Percentiles rank a stretch among this genome's conserved stretches.
phyloP scores from a whole-genome alignment of 306 rosid species.

The Gastrolobium villosum region DNA sequence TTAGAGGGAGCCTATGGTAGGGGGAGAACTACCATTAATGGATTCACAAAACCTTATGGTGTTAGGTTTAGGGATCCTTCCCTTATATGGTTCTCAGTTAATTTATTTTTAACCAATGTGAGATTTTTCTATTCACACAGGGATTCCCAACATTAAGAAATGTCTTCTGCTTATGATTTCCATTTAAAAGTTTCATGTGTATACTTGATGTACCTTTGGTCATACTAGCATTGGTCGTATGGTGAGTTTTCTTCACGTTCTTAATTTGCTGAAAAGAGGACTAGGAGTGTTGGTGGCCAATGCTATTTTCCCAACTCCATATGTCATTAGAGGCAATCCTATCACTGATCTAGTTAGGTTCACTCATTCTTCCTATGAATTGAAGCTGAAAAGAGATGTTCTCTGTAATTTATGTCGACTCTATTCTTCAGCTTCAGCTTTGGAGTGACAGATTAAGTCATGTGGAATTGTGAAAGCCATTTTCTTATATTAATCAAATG shows the following conservation, averaged over 20 bases:
- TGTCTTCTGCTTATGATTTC: background rate
- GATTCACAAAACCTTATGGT: too few relatives aligned
- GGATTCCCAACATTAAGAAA: background rate
- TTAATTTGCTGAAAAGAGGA: background rate
- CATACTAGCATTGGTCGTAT: background rate
- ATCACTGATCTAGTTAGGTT: constrained; percentile 10
- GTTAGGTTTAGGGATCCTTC: too few relatives aligned
- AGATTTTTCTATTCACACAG: too few relatives aligned
- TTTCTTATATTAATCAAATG: constrained; percentile 1
- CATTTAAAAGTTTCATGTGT: background rate
- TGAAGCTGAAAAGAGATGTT: background rate
- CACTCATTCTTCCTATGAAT: constrained; percentile 3
- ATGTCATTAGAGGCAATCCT: background rate
- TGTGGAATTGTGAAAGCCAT: background rate
- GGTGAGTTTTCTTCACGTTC: background rate
- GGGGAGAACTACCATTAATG: too few relatives aligned
- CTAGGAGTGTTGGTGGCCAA: background rate
- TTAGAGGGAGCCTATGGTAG: too few relatives aligned
- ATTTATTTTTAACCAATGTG: too few relatives aligned
- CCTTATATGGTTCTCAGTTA: too few relatives aligned
- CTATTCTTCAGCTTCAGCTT: background rate
- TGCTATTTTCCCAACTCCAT: background rate
- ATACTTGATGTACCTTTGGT: background rate
- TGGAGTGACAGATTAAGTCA: constrained; percentile 10
- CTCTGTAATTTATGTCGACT: constrained; percentile 16